Base-by-base conservation (phyloP, 1,139 yeast genomes). In the Protomyces pachydermus region DNA sequence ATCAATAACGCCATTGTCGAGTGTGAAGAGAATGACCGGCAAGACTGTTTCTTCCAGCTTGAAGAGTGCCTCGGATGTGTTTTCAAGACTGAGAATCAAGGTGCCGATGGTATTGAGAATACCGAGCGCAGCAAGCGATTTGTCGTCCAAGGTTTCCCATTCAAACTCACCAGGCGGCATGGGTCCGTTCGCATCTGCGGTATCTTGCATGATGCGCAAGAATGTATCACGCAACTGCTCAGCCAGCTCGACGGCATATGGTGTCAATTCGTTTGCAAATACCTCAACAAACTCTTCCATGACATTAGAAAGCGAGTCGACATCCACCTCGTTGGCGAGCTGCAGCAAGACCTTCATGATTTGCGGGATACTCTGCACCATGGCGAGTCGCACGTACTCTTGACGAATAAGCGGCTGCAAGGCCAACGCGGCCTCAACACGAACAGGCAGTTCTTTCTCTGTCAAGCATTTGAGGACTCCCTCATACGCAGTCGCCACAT, bases 271-370 rank as follows among this genome's bases (percentile, higher is more conserved):
- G 69, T 86, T 89, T 3, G 96, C 82, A 74, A 87, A 93, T 65
- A 83, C 84, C 72, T 91, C 97, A 28, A 93, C 98, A 74, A 95
- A 87, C 71, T 91, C 97, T 77, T 93, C 98, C 88, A 93, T 90
- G 16, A 93, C 97, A 45, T 87, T 88, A 18, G 96, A 84, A 46
- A 93, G 82, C 1, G 93, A 84, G 73, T 93, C 98, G 67, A 87
- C 86, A 71, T 93, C 98, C 68, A 91, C 84, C 68, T 86, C 86
- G 72, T 89, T 87, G 8, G 95, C 86, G 57, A 93, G 77, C 34
- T 82, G 84, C 70, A 93, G 78, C 65, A 93, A 77, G 69, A 83
- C 85, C 65, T 90, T 89, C 91, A 93, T 89, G 2, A 91, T 85
- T 52, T 88, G 88, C 39, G 93, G 82, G 64, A 93, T 87, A 53